These are phyloP conservation scores for Boletus subcaerulescens DNA, from an alignment of 768 basidiomycete species.

Conservation along the genomic window DNA sequence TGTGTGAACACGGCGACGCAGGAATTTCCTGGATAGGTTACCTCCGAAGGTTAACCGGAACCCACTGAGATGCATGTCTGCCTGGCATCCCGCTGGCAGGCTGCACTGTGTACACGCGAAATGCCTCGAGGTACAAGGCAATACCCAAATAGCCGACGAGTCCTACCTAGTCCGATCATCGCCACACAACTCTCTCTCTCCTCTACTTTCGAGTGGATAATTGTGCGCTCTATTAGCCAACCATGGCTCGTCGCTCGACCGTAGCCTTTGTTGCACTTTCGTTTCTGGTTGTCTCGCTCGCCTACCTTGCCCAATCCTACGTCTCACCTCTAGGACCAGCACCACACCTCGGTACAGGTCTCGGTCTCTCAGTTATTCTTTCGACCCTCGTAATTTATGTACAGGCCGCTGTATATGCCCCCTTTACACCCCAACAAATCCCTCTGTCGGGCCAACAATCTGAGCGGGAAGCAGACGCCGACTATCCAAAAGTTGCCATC, in stretches of 20 bases:
- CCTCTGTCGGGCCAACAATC: constrained; percentile 8
- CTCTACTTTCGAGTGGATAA: constrained; percentile 1
- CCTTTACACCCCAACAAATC: constrained; percentile 20
- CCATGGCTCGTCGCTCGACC: constrained; percentile 26
- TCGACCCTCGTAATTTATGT: constrained; percentile 27
- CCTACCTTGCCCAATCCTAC: constrained; percentile 30
- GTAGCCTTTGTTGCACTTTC: constrained; percentile 20
- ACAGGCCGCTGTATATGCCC: constrained; percentile 18
- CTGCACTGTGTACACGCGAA: constrained; percentile 25
- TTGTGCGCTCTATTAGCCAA: not conserved
- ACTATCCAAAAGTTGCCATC: constrained; percentile 9
- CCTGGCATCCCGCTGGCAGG: constrained; percentile 11
- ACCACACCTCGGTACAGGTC: constrained; percentile 28
- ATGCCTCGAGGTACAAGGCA: constrained; percentile 22
- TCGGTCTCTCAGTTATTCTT: constrained; percentile 18
- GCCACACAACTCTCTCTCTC: not conserved
- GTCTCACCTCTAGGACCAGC: constrained; percentile 32
- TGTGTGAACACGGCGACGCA: not conserved
- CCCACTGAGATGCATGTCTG: constrained; percentile 10
- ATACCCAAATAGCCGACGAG: constrained; percentile 13
- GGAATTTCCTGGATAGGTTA: not conserved
- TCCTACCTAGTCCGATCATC: constrained; percentile 10
- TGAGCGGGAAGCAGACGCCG: not conserved
- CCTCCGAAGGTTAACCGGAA: not conserved
- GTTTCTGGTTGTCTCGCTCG: constrained; percentile 29